These are phyloP conservation scores for Bretziella fagacearum DNA, from an alignment of 2,329 filamentous ascomycete species.

Conservation along the genomic window DNA sequence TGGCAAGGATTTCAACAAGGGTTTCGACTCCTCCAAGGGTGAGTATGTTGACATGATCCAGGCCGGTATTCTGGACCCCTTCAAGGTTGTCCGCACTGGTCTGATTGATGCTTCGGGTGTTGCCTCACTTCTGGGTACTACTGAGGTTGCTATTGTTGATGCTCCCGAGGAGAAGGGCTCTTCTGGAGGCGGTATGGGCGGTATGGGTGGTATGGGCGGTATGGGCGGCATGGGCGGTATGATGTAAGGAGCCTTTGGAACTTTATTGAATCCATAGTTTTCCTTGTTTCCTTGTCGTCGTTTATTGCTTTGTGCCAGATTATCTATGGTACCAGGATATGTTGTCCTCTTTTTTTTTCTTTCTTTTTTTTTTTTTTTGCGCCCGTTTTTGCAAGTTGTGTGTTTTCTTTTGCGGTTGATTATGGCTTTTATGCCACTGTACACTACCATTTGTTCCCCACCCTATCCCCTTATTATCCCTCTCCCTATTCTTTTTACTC, in stretches of 20 bases:
- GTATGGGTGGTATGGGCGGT: constrained; percentile 46
- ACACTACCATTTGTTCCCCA: constrained; percentile 5
- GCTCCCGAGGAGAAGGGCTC: constrained; percentile 81
- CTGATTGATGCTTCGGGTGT: constrained; percentile 91
- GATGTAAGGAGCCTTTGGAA: constrained; percentile 33
- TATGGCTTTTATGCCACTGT: neutral
- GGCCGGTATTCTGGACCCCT: constrained; percentile 91
- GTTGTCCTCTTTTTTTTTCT: constrained; percentile 5
- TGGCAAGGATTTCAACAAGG: constrained; percentile 88
- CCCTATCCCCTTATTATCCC: neutral
- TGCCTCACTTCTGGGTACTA: constrained; percentile 90
- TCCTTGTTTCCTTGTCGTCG: constrained; percentile 3
- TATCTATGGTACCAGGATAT: neutral
- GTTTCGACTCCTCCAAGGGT: constrained; percentile 89
- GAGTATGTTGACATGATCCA: constrained; percentile 98
- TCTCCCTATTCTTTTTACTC: neutral
- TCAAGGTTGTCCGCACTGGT: constrained; percentile 98
- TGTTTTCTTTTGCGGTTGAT: constrained; percentile 1
- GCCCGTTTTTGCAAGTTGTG: constrained; percentile 3
- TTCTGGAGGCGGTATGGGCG: constrained; percentile 45
- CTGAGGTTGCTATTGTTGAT: constrained; percentile 94
- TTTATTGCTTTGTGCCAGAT: neutral
- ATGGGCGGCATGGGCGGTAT: constrained; percentile 35
- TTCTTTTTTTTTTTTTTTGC: constrained; percentile 4
- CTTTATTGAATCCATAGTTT: neutral